These are phyloP conservation scores for Colletotrichum sp. DNA, from an alignment of 2,329 filamentous ascomycete species.

Conservation along the genomic window DNA sequence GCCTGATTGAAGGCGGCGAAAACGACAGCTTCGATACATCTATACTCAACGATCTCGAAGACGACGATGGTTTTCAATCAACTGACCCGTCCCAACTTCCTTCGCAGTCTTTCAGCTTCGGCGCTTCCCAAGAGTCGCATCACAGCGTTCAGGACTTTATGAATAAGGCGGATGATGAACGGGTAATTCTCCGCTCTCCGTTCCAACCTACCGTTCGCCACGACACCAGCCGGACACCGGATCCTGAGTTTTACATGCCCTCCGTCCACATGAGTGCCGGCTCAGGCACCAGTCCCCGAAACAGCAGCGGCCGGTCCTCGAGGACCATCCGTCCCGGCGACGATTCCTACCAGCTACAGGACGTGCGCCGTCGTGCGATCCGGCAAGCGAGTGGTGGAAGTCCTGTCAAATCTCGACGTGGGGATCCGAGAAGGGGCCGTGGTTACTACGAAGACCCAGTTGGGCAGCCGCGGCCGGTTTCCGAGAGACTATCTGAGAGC, in stretches of 20 bases:
- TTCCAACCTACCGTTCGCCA: constrained; percentile 57
- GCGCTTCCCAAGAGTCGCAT: constrained; percentile 51
- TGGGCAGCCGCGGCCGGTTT: constrained; percentile 23
- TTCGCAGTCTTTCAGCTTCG: constrained; percentile 45
- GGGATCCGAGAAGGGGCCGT: background rate
- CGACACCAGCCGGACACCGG: constrained; percentile 41
- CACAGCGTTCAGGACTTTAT: constrained; percentile 59
- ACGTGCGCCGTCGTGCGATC: constrained; percentile 31
- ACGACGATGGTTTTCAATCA: constrained; percentile 42
- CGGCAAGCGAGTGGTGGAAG: constrained; percentile 22
- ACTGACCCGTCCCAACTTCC: constrained; percentile 54
- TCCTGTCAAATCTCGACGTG: constrained; percentile 27
- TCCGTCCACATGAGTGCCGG: constrained; percentile 39
- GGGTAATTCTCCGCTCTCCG: constrained; percentile 58
- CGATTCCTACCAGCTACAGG: constrained; percentile 27
- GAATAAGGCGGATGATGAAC: constrained; percentile 58
- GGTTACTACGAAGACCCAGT: background rate
- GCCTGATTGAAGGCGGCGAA: constrained; percentile 63
- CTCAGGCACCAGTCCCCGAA: constrained; percentile 31
- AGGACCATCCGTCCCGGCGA: constrained; percentile 34
- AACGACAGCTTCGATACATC: constrained; percentile 66
- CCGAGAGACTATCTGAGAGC: constrained; percentile 36
- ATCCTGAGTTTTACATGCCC: constrained; percentile 61
- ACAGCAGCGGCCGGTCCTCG: constrained; percentile 38
- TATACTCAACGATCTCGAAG: constrained; percentile 49